A percentile compares a stretch with the other conserved stretches of the same genome.
phyloP scores from a whole-genome alignment of 2,329 filamentous ascomycete species.

The Colletotrichum gloeosporioides region DNA sequence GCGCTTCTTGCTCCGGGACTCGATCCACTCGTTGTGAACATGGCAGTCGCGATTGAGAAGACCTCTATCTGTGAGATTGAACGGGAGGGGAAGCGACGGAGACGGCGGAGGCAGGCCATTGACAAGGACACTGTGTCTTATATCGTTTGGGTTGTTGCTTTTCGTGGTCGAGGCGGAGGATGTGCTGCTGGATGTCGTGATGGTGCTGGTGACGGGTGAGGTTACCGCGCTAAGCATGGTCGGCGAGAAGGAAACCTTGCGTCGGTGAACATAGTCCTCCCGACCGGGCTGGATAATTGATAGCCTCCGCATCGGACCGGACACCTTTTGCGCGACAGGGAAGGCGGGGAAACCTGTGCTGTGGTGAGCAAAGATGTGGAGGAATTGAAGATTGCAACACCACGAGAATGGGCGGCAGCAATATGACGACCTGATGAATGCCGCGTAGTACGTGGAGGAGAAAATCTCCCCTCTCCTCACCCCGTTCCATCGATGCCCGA shows the following conservation, averaged over 20 bases:
- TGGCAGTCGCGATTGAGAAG: constrained; percentile 56
- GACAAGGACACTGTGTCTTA: neutral
- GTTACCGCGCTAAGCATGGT: constrained; percentile 10
- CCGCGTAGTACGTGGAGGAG: neutral
- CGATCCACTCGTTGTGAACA: constrained; percentile 52
- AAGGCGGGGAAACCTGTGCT: neutral
- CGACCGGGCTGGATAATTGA: constrained; percentile 12
- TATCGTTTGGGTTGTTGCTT: neutral
- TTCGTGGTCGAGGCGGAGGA: neutral
- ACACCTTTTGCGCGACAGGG: neutral
- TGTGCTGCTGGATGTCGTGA: neutral
- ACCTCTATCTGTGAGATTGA: constrained; percentile 50
- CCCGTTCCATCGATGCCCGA: neutral
- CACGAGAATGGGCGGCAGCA: neutral
- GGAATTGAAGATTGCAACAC: neutral
- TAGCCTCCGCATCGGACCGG: constrained; percentile 14
- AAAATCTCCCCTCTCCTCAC: neutral
- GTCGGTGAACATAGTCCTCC: constrained; percentile 14
- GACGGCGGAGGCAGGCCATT: neutral
- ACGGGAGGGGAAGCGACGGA: constrained; percentile 32
- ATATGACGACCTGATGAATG: neutral
- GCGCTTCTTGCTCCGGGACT: constrained; percentile 48
- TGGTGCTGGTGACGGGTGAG: constrained; percentile 2
- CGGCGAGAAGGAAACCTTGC: constrained; percentile 17
- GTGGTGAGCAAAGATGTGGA: neutral